phyloP scores from a whole-genome alignment of 768 basidiomycete species.

The Cytidiella melzeri region DNA sequence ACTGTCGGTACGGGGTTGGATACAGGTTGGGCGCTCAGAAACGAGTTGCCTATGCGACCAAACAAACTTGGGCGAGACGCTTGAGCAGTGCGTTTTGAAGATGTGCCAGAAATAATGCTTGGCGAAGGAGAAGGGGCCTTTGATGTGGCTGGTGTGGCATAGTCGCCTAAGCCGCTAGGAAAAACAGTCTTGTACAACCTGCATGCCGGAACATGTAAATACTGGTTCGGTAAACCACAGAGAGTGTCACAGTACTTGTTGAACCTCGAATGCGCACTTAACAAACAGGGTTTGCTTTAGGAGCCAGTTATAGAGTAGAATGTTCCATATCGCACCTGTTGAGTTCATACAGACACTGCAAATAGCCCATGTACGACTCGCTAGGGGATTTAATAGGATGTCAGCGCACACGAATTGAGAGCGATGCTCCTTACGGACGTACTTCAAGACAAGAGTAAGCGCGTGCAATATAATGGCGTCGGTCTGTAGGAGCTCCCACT shows the following conservation, averaged over 20 bases:
- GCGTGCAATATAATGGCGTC: conserved; percentile 69
- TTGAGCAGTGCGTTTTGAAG: conserved; percentile 14
- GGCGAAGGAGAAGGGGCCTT: conserved; percentile 18
- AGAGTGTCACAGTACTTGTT: conserved; percentile 63
- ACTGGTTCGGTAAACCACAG: no score
- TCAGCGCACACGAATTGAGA: no score
- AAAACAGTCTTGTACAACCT: conserved; percentile 27
- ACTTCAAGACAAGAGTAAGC: conserved; percentile 67
- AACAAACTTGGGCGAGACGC: conserved; percentile 15
- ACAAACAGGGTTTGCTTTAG: conserved; percentile 3
- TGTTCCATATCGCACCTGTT: conserved; percentile 40
- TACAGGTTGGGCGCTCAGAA: conserved; percentile 15
- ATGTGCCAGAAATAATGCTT: conserved; percentile 17
- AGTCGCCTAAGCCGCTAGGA: conserved; percentile 21
- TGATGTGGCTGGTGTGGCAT: conserved; percentile 23
- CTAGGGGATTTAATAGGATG: no score
- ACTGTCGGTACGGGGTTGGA: conserved; percentile 20
- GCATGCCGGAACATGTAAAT: neutral
- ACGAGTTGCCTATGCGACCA: conserved; percentile 20
- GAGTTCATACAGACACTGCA: conserved; percentile 67
- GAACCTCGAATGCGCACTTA: conserved; percentile 68
- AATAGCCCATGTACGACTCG: conserved; percentile 73
- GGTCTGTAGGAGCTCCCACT: conserved; percentile 73
- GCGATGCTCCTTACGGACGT: no score
- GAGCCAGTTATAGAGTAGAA: neutral